Base-by-base conservation (phyloP, 768 basidiomycete genomes). In the Hericium coralloides region DNA sequence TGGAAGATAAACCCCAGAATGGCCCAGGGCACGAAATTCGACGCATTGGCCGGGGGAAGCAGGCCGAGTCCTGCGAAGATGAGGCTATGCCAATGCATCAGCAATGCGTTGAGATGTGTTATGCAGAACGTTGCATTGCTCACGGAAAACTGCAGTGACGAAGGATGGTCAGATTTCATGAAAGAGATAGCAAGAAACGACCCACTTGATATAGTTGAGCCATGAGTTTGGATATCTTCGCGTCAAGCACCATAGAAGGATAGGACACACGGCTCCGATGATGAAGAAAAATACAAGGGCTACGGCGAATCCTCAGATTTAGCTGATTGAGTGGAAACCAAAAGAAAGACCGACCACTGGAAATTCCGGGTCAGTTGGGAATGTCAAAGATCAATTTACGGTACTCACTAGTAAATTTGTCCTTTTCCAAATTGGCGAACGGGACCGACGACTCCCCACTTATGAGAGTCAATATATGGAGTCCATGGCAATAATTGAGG, bases 371-470 rank as follows among this genome's bases (percentile, higher is more conserved):
- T 25, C 39, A 38, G 22, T 15, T 9, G 10, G 10, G 31, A 1
- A 37, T 15, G 25, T 15, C n/a, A 5, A 22, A 14, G 22, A 47
- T 18, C 39, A 18, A 38, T 3, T 37, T 39, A n/a, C 17, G 12
- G 12, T 5, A 55, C 65, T 55, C 55, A 67, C 67, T 70, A 73
- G 67, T 70, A 72, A 31, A 71, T 66, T 61, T 67, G 70, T 37
- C 72, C 73, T 17, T 55, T 55, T 23, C 61, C 69, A 67, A 70
- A 76, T 62, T 69, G 69, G 14, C 66, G 68, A 14, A 58, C 59
- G 3, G 76, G 76, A 12, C 74, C 75, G 52, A 77, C 74, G 36
- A 74, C 73, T 43, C 75, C 75, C 75, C 75, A 77, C 55, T 55
- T 12, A 9, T 17, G 31, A 22, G 18, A 31, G 31, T 31, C 31